Conservation (phyloP, 805 yeast genomes). For the Pichia cephalocereana region DNA sequence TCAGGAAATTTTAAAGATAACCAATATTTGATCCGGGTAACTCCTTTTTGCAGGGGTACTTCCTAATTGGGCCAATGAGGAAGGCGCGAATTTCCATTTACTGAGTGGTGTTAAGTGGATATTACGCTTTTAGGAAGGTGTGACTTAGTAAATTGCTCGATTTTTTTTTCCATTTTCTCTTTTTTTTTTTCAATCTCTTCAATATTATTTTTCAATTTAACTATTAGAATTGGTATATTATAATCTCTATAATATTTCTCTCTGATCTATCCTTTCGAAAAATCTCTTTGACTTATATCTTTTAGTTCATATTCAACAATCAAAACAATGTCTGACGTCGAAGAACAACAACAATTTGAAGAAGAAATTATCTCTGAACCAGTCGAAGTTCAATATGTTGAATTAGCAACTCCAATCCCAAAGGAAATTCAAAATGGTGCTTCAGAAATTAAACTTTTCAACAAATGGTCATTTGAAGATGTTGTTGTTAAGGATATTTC, state of each 20-base stretch:
- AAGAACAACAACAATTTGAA: conserved; percentile 32
- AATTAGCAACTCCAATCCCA: conserved; percentile 94
- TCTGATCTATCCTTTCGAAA: too few species aligned
- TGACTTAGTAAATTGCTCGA: conserved; percentile 3
- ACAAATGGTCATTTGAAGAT: conserved; percentile 99
- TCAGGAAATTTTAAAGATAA: conserved; percentile 5
- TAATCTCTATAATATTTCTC: too few species aligned
- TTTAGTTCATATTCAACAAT: background rate
- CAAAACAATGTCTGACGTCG: conserved; percentile 60
- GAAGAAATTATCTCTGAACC: conserved; percentile 81
- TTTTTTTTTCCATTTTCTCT: background rate
- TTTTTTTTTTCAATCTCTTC: too few species aligned
- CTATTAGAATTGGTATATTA: too few species aligned
- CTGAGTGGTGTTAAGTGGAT: background rate
- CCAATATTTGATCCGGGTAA: background rate
- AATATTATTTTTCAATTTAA: too few species aligned
- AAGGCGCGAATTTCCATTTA: background rate
- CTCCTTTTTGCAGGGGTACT: background rate
- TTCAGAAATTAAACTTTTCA: conserved; percentile 94
- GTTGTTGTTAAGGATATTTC: conserved; percentile 97
- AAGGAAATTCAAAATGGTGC: conserved; percentile 94
- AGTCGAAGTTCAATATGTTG: conserved; percentile 67
- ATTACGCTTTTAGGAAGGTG: background rate
- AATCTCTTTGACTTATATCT: background rate
- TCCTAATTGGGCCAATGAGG: conserved; percentile 3